Percentiles rank a stretch among this genome's conserved stretches.
Evolutionary conservation across 345 rosid species (phyloP).

Genomic region (Raphanus raphanistrum): DNA sequence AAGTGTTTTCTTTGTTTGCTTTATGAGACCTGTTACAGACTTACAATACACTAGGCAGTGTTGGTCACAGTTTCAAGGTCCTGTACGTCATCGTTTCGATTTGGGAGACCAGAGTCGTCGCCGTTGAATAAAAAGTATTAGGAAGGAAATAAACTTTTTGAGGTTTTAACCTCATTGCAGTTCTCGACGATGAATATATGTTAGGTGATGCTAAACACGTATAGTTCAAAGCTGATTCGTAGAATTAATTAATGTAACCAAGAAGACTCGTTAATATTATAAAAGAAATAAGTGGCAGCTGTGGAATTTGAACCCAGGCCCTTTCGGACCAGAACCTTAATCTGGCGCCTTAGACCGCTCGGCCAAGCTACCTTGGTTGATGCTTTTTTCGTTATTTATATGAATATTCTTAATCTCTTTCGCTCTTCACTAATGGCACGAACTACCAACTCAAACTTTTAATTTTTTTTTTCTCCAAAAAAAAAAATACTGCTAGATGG

Average conservation of each 20-base stretch:
- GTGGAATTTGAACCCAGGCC: slow-evolving; percentile 99
- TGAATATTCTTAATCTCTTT: neutral
- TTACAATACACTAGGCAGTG: neutral
- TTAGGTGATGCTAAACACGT: neutral
- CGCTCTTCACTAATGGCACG: neutral
- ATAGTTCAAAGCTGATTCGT: neutral
- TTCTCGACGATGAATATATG: neutral
- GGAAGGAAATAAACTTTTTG: neutral
- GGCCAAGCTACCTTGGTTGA: slow-evolving; percentile 75
- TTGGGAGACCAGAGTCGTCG: neutral
- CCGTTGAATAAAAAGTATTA: neutral
- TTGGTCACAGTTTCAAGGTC: neutral
- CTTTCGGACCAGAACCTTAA: slow-evolving; percentile 99
- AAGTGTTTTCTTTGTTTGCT: slow-evolving; percentile 5
- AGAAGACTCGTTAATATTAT: neutral
- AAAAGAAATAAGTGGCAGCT: neutral
- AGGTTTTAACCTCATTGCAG: neutral
- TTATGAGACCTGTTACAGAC: neutral
- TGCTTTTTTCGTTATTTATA: neutral
- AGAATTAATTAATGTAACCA: no score
- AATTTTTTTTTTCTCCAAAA: no score
- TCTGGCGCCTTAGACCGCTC: slow-evolving; percentile 99
- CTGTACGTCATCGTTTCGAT: neutral
- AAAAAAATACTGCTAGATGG: no score
- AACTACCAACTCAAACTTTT: neutral